Evolutionary conservation across 2,329 filamentous ascomycete genomes (phyloP).

Genomic region (Penicillium verrucosum): DNA sequence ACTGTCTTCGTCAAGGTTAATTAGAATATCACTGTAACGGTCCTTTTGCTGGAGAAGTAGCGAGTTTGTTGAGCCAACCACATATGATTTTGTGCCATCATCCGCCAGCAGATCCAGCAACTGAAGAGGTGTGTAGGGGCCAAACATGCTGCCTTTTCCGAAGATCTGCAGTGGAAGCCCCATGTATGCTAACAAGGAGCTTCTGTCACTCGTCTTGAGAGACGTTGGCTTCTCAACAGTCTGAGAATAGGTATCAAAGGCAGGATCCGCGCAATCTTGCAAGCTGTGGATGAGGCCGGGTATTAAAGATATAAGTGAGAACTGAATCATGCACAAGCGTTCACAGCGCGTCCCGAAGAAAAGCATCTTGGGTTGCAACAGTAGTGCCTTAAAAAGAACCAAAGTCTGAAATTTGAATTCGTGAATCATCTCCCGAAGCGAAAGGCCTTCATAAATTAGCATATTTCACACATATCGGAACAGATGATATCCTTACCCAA

Average conservation of each 20-base stretch:
- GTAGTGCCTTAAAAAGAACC: constrained; percentile 86
- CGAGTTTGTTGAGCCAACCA: constrained; percentile 95
- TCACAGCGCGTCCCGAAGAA: constrained; percentile 98
- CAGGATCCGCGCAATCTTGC: constrained; percentile 94
- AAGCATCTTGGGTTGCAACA: constrained; percentile 98
- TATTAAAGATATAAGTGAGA: constrained; percentile 91
- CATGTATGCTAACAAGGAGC: constrained; percentile 88
- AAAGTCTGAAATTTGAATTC: constrained; percentile 94
- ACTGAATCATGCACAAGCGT: constrained; percentile 95
- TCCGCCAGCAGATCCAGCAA: constrained; percentile 93
- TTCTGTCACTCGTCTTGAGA: constrained; percentile 84
- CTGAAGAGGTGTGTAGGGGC: constrained; percentile 93
- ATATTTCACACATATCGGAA: neutral
- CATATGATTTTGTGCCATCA: constrained; percentile 91
- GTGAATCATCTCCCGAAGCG: constrained; percentile 83
- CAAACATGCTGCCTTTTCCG: constrained; percentile 91
- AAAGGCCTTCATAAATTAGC: constrained; percentile 51
- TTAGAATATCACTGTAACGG: constrained; percentile 90
- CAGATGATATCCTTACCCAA: constrained; percentile 59
- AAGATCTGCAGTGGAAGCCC: constrained; percentile 92
- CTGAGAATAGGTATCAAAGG: constrained; percentile 78
- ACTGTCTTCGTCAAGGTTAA: constrained; percentile 88
- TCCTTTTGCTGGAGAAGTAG: constrained; percentile 91
- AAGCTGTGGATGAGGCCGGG: constrained; percentile 85
- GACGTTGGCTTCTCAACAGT: constrained; percentile 74